Evolutionary conservation across 495 filamentous ascomycete genomes (phyloP), one percentile per base, ranked within the genome.

Genomic region (Penicillium tannophilum): DNA sequence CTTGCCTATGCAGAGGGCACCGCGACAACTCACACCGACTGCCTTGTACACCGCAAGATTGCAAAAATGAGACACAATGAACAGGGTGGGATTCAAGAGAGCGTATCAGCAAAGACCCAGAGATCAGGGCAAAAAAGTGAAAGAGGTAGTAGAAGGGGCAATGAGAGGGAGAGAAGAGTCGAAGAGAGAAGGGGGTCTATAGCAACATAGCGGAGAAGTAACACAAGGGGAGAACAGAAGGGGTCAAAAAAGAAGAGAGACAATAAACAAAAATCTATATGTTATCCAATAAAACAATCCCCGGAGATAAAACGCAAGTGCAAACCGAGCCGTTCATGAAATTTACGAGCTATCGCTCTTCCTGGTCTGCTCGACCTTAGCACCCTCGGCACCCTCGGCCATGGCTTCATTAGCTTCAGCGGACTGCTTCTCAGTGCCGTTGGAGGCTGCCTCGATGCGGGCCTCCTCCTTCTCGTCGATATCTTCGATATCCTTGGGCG

Each of bases 391-490:
- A n/a, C 72, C 73, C 49, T 82, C 80, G 23, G 63, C 50, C 60
- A 74, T 47, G 6, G 79, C 79, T 55, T 81, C 77, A 7, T 48
- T 66, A 1, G 77, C 78, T 58, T 81, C 80, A 3, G 68, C 58
- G 12, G 70, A 60, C 61, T 81, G 77, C 52, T 64, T 64, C 10
- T 68, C 43, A 36, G 60, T 55, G 10, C 59, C 58, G 14, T 64
- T 58, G 19, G 19, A 11, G 23, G 59, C 41, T 35, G 74, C 63
- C 30, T 73, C 70, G 42, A 63, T 61, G 49, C 71, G 74, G 43
- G 62, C 56, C 35, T 79, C 77, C 31, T 80, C 76, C 72, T 84
- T 93, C 71, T 97, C 86, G 59, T 98, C 93, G 36, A 92, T 93
- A 65, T 98, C 79, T 80, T 91, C 72, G 75, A 82, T 73, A 80